Evolutionary conservation across 2,329 filamentous ascomycete genomes (phyloP).

Genomic region (Graphiopsis chlorocephala): DNA sequence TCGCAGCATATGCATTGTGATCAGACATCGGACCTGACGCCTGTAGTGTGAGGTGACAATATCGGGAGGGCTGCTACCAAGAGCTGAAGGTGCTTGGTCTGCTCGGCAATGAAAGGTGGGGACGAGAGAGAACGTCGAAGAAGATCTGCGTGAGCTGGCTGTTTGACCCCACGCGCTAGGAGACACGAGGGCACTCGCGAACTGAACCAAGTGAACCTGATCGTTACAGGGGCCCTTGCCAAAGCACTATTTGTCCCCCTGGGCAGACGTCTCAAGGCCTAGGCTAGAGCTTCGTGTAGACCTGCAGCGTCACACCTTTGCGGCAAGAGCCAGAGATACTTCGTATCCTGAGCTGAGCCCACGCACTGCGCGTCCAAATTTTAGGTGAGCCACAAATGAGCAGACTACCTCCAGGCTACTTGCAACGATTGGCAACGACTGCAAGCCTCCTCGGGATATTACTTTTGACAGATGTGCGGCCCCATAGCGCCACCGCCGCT

Average conservation of each 20-base stretch:
- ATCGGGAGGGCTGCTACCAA: background rate
- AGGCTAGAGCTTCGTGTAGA: background rate
- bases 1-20: slow-evolving; percentile 5
- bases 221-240: background rate
- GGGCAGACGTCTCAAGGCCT: background rate
- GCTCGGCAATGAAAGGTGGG: background rate
- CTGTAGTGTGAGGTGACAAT: background rate
- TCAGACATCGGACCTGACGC: slow-evolving; percentile 1
- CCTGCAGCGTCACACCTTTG: background rate
- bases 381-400: background rate
- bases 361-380: background rate
- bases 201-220: background rate
- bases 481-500: background rate
- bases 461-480: background rate
- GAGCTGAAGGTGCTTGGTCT: background rate
- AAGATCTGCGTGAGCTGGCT: slow-evolving; percentile 1
- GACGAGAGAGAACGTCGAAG: background rate
- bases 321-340: background rate
- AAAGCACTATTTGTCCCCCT: slow-evolving; percentile 3
- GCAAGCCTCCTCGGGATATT: background rate
- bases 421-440: background rate
- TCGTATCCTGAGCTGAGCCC: background rate
- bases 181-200: background rate
- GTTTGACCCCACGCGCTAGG: slow-evolving; percentile 7
- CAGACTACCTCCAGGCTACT: background rate